Base-by-base conservation (phyloP, 2,329 filamentous ascomycete genomes). In the Exophiala aquamarina region DNA sequence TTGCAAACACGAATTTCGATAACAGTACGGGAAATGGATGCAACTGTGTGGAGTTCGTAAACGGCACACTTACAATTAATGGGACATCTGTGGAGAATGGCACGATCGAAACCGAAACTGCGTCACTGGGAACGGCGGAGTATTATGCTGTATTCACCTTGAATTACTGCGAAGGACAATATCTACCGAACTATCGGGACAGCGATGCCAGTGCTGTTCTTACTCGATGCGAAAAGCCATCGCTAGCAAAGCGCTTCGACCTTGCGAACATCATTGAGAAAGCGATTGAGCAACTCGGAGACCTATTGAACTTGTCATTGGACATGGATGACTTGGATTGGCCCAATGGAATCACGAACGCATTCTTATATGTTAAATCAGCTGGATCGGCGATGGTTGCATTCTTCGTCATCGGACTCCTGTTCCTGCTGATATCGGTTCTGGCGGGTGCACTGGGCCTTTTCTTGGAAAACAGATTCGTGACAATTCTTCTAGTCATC, bases 11-110 rank as follows among this genome's bases (percentile, higher is more conserved):
- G 1, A 35, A 29, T 15, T 44, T 44, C 19, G 35, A 34, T 9
- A 44, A 44, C 20, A 34, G 41, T 8, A 44, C 41, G 4, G 41
- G 41, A 19, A 44, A 44, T 34, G 41, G 41, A 18, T 44, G 41
- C 20, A 44, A 36, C n/a, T 44, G 41, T 36, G 41, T 44, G 13
- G 41, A 44, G 18, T 44, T 44, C 17, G 14, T 36, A 5, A 36
- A 44, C 17, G 41, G 41, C 18, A 36, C 32, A 10, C 41, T 44
- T 5, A 44, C 41, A 14, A 36, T 44, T 18, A 44, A 44, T 17
- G 41, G 41, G 3, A 42, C 40, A 4, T 28, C 19, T 20, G 32
- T 29, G 7, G 13, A 23, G 9, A 32, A 44, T 21, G 28, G 19
- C 5, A 44, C 41, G 3, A 18, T 44, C 31, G 23, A 14, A 6